Conservation (phyloP, 768 basidiomycete genomes). For the Rhodotorula babjevae region DNA sequence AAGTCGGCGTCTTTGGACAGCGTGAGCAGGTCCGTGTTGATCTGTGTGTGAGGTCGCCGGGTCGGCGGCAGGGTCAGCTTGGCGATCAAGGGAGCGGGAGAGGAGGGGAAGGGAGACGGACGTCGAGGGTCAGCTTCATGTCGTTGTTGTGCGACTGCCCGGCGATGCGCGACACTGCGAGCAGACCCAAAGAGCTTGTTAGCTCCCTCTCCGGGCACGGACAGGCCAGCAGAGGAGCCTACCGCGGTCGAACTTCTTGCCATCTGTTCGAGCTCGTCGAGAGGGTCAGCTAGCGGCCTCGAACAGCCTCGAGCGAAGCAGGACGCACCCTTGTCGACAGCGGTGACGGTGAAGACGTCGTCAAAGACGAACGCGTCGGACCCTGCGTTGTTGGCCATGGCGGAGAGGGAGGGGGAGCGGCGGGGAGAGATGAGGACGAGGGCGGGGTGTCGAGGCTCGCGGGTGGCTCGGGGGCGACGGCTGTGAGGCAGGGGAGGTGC, state of each 20-base stretch:
- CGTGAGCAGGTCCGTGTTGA: constrained; percentile 82
- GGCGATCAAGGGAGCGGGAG: background rate
- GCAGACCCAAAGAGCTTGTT: background rate
- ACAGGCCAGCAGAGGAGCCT: background rate
- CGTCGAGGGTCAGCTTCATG: constrained; percentile 90
- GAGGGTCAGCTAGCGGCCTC: background rate
- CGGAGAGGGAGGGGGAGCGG: background rate
- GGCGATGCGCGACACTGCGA: constrained; percentile 79
- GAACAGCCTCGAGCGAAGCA: rapidly evolving
- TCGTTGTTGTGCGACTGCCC: constrained; percentile 84
- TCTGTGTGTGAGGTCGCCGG: constrained; percentile 16
- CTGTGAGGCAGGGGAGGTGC: no score
- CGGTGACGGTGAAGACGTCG: constrained; percentile 82
- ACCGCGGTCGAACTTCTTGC: constrained; percentile 98
- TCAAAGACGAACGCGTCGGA: constrained; percentile 68
- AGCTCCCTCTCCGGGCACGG: background rate
- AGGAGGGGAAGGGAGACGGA: constrained; percentile 42
- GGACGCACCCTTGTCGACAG: constrained; percentile 58
- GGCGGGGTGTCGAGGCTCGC: background rate
- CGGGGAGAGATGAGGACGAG: background rate
- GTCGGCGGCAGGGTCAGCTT: no score
- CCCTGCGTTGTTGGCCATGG: constrained; percentile 20
- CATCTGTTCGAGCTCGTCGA: constrained; percentile 53
- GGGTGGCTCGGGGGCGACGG: no score
- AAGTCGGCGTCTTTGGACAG: constrained; percentile 62